Evolutionary conservation across 257 asterid genomes (phyloP).

Genomic region (Dorcoceras hygrometricum): DNA sequence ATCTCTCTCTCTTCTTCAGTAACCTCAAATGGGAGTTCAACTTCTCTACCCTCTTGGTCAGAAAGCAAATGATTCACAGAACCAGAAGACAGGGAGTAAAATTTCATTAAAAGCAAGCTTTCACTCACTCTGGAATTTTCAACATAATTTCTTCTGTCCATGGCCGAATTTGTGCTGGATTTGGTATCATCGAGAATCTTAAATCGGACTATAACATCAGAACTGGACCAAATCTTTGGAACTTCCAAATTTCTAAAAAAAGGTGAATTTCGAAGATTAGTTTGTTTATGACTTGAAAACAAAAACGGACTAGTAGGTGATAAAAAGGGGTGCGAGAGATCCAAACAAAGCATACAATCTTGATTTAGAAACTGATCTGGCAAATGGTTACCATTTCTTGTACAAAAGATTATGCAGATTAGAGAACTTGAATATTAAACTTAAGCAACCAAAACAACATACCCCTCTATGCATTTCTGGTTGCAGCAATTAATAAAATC

Average conservation of each 20-base stretch:
- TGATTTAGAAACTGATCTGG: not conserved
- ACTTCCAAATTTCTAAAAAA: slow-evolving; percentile 49
- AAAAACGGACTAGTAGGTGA: not conserved
- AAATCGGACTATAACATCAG: slow-evolving; percentile 32
- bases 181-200: slow-evolving; percentile 25
- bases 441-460: slow-evolving; percentile 10
- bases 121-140: slow-evolving; percentile 65
- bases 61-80: slow-evolving; percentile 53
- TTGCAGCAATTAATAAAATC: slow-evolving; percentile 50
- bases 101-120: slow-evolving; percentile 62
- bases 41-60: slow-evolving; percentile 38
- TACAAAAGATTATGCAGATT: not conserved
- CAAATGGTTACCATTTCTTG: not conserved
- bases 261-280: not conserved
- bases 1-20: slow-evolving; percentile 59
- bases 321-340: too few relatives aligned
- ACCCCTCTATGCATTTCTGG: slow-evolving; percentile 48
- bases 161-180: slow-evolving; percentile 12
- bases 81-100: slow-evolving; percentile 53
- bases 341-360: not conserved
- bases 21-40: slow-evolving; percentile 68
- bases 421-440: not conserved
- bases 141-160: slow-evolving; percentile 34
- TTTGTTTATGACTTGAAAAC: not conserved
- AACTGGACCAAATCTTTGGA: slow-evolving; percentile 52